These are phyloP conservation scores for Gossypium australe DNA, from an alignment of 345 rosid species.

Conservation along the genomic window DNA sequence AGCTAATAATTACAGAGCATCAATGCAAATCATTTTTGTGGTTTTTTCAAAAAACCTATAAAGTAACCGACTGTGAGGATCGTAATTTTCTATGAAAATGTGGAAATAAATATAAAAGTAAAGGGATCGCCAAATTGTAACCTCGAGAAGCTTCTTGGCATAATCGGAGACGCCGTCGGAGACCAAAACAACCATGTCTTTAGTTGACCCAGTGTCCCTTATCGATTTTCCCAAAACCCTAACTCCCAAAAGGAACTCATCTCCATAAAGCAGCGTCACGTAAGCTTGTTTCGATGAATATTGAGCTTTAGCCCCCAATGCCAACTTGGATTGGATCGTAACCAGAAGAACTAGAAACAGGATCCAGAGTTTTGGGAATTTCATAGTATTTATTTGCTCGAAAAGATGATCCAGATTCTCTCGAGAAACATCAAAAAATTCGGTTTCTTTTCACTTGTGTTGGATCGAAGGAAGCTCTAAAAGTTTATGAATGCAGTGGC, in stretches of 20 bases:
- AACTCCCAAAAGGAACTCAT: conserved; percentile 90
- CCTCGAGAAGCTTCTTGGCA: conserved; percentile 64
- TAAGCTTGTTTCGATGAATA: conserved; percentile 53
- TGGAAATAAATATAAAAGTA: background rate
- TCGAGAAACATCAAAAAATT: conserved; percentile 17
- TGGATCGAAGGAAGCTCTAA: background rate
- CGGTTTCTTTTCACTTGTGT: background rate
- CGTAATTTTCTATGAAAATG: background rate
- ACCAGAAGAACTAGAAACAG: conserved; percentile 24
- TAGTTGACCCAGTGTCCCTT: conserved; percentile 66
- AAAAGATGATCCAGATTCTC: conserved; percentile 21
- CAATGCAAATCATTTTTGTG: too few relatives aligned
- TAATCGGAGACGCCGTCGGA: conserved; percentile 88
- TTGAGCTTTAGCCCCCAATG: conserved; percentile 29
- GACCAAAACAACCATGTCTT: conserved; percentile 84
- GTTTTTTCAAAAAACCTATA: background rate
- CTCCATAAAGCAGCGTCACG: conserved; percentile 84
- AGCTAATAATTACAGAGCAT: background rate
- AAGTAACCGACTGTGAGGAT: background rate
- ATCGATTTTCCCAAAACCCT: conserved; percentile 92
- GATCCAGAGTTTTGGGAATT: conserved; percentile 27
- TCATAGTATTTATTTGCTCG: conserved; percentile 33
- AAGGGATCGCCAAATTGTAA: background rate
- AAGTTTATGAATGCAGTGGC: background rate
- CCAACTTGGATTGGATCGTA: conserved; percentile 27